Conservation (phyloP, 2,329 filamentous ascomycete genomes). For the Rutstroemia sp. region DNA sequence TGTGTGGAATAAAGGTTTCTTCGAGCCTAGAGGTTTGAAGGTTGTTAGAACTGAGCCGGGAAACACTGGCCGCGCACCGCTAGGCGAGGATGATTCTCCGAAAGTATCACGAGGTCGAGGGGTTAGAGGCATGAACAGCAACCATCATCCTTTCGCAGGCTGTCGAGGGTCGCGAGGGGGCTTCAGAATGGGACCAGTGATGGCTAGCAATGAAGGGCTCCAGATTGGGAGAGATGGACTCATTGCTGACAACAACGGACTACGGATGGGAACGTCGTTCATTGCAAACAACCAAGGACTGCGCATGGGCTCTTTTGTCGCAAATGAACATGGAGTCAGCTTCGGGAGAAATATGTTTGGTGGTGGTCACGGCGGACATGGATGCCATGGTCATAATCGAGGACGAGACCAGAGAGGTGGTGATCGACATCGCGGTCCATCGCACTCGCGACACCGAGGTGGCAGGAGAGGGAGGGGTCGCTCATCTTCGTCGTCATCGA, state of each 20-base stretch:
- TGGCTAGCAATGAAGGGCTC: slow-evolving; percentile 12
- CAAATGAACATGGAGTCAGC: slow-evolving; percentile 16
- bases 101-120: neutral
- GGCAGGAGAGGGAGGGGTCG: slow-evolving; percentile 9
- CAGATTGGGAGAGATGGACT: slow-evolving; percentile 11
- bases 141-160: neutral
- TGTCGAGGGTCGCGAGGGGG: slow-evolving; percentile 4
- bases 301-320: slow-evolving; percentile 23
- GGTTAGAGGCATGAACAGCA: neutral
- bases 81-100: neutral
- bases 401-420: neutral
- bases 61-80: neutral
- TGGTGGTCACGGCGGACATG: neutral
- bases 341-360: slow-evolving; percentile 18
- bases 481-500: slow-evolving; percentile 16
- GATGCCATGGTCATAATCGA: slow-evolving; percentile 1
- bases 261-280: slow-evolving; percentile 15
- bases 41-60: slow-evolving; percentile 35
- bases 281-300: slow-evolving; percentile 36
- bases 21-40: slow-evolving; percentile 40
- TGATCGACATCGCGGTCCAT: neutral
- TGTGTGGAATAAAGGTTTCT: slow-evolving; percentile 53
- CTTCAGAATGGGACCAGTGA: slow-evolving; percentile 9
- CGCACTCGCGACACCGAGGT: neutral
- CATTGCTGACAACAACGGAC: slow-evolving; percentile 22